phyloP scores from a whole-genome alignment of 2,329 filamentous ascomycete species.

The Aspergillus pseudotamarii region DNA sequence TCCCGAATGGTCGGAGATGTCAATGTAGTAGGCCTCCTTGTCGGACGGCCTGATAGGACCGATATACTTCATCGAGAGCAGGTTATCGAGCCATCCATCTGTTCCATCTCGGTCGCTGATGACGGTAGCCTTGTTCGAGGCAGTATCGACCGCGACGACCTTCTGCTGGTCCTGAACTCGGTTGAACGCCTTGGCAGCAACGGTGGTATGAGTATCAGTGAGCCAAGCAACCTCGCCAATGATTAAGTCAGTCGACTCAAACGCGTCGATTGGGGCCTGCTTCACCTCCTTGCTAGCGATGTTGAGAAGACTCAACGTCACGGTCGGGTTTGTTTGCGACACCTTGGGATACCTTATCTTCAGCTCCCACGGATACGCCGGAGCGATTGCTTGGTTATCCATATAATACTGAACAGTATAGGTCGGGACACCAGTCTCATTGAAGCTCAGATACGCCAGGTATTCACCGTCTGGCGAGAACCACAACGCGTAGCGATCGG shows the following conservation, averaged over 20 bases:
- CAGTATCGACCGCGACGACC: slow-evolving; percentile 61
- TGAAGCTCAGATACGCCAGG: slow-evolving; percentile 83
- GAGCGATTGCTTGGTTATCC: slow-evolving; percentile 59
- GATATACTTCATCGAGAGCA: slow-evolving; percentile 48
- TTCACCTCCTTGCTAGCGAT: slow-evolving; percentile 51
- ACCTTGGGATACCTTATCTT: slow-evolving; percentile 71
- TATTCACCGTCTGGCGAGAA: slow-evolving; percentile 86
- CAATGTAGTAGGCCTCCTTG: slow-evolving; percentile 60
- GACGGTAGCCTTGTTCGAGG: slow-evolving; percentile 48
- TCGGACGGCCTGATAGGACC: slow-evolving; percentile 39
- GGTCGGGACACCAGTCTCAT: slow-evolving; percentile 71
- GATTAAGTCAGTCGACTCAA: slow-evolving; percentile 62
- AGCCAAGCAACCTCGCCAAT: slow-evolving; percentile 71
- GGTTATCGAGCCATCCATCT: slow-evolving; percentile 64
- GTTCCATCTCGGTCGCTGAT: slow-evolving; percentile 61
- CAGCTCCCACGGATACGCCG: slow-evolving; percentile 64
- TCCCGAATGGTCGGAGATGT: slow-evolving; percentile 67
- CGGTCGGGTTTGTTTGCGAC: slow-evolving; percentile 67
- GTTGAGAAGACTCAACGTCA: slow-evolving; percentile 61
- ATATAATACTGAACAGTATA: slow-evolving; percentile 70
- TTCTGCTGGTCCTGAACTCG: slow-evolving; percentile 69
- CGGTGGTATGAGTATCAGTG: slow-evolving; percentile 61
- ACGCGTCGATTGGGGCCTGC: slow-evolving; percentile 58
- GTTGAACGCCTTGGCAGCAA: slow-evolving; percentile 69
- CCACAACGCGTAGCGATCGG: slow-evolving; percentile 78